A percentile compares a stretch with the other conserved stretches of the same genome.
phyloP scores from a whole-genome alignment of 2,329 filamentous ascomycete species.

The Aquanectria penicillioides region DNA sequence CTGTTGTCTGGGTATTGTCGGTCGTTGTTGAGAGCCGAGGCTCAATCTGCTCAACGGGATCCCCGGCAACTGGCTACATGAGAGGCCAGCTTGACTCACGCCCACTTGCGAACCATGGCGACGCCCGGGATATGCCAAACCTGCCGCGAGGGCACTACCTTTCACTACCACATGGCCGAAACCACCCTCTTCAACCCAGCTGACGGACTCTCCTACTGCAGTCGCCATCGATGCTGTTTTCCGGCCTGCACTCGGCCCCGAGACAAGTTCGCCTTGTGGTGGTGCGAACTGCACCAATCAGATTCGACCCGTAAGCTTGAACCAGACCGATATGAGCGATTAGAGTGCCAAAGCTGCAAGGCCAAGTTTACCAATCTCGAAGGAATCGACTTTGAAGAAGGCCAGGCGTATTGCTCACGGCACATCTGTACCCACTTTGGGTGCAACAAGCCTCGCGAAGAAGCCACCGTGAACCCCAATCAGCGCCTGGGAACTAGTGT shows the following conservation, averaged over 20 bases:
- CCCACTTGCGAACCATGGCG: no score
- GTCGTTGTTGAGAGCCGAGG: no score
- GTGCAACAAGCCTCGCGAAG: no score
- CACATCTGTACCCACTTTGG: no score
- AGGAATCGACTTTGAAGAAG: not conserved
- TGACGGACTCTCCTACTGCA: constrained; percentile 3
- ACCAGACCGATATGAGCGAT: no score
- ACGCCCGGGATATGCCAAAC: not conserved
- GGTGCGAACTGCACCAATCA: not conserved
- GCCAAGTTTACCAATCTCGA: not conserved
- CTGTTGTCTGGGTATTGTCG: no score
- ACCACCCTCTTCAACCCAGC: not conserved
- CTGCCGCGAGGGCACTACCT: not conserved
- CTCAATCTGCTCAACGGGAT: no score
- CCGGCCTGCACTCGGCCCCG: not conserved
- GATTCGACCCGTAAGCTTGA: not conserved
- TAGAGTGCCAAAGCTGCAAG: not conserved
- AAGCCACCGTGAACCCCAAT: no score
- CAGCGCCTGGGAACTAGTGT: no score
- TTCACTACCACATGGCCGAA: not conserved
- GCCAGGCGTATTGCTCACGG: no score
- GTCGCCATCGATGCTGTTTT: constrained; percentile 3
- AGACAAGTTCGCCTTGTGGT: not conserved
- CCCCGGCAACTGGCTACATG: no score
- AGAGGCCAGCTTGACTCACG: no score